Conservation (phyloP, 1,284 basidiomycete species). For the Agroathelia rolfsii region DNA sequence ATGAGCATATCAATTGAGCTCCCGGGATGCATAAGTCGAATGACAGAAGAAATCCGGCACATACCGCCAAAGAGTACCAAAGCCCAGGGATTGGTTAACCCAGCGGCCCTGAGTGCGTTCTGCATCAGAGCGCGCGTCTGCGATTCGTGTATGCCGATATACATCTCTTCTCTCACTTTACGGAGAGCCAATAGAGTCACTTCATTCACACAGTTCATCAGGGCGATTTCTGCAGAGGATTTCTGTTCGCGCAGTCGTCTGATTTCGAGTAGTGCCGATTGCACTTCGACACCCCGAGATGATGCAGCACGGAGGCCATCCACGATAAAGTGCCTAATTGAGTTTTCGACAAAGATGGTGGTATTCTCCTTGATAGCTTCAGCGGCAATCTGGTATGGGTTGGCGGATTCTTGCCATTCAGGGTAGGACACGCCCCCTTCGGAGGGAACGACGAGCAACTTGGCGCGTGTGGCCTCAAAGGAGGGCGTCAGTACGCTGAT, state of each 20-base stretch:
- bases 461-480: conserved; percentile 71
- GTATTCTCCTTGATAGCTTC: conserved; percentile 27
- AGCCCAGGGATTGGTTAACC: conserved; percentile 47
- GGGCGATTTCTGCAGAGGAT: conserved; percentile 56
- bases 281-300: conserved; percentile 23
- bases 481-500: conserved; percentile 63
- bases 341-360: conserved; percentile 53
- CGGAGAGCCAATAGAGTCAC: conserved; percentile 70
- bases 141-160: conserved; percentile 70
- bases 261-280: conserved; percentile 45
- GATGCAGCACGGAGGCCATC: conserved; percentile 48
- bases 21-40: conserved; percentile 6
- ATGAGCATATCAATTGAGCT: conserved; percentile 8
- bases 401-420: conserved; percentile 67
- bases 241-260: conserved; percentile 64
- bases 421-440: conserved; percentile 37
- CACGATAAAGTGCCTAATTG: conserved; percentile 47
- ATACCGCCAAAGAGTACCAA: conserved; percentile 73
- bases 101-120: conserved; percentile 44
- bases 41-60: conserved; percentile 14
- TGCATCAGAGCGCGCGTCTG: conserved; percentile 48
- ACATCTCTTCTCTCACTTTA: conserved; percentile 49
- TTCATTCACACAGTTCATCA: conserved; percentile 75
- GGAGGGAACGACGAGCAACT: conserved; percentile 42
- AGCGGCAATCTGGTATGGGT: conserved; percentile 53